Evolutionary conservation across 352 stramenopile genomes (phyloP), one percentile per base, ranked within the genome.

Genomic region (Globisporangium nagaii): DNA sequence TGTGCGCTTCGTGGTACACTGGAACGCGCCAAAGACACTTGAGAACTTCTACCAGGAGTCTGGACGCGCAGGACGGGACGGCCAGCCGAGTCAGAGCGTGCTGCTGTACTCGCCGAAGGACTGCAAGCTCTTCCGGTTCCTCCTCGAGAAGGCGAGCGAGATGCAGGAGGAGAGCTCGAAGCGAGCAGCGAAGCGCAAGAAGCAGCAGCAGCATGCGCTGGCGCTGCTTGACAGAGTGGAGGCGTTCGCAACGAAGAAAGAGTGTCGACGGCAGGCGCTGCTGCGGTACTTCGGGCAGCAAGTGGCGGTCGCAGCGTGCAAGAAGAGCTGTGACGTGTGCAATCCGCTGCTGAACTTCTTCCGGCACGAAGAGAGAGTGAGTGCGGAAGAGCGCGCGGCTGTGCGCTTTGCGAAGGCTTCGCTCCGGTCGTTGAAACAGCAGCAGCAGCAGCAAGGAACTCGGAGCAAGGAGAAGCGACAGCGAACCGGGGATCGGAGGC

Each of bases 21-120:
- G 90, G 64, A 88, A 86, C 39, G 70, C 86, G 35, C 76, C 78
- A n/a, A 88, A 86, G 61, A 94, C 83, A 15, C 63, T 99, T 6
- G 96, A 99, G 63, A 94, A 88, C 11, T 98, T 99, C 61, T 99
- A 98, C 66, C 96, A 99, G 71, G 96, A 99, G 78, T 90, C 84
- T 3, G 97, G 96, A 0, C 76, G 97, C 39, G 96, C 92, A 15
- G 97, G 97, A 19, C 78, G 96, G 43, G 96, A 99, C 68, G 95
- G 96, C 17, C 37, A 86, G 7, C 72, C 88, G 0, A 85, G 80
- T 58, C 68, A 93, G 17, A 97, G 90, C 57, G 65, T 96, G 19
- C 36, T 98, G 24, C 71, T 96, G 17, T 97, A 95, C 64, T 72
- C 70, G 4, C 50, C 50, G 2, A 57, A 59, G 5, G 74, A 88